Evolutionary conservation across 805 yeast genomes (phyloP).

Genomic region (Naumovozyma castellii): DNA sequence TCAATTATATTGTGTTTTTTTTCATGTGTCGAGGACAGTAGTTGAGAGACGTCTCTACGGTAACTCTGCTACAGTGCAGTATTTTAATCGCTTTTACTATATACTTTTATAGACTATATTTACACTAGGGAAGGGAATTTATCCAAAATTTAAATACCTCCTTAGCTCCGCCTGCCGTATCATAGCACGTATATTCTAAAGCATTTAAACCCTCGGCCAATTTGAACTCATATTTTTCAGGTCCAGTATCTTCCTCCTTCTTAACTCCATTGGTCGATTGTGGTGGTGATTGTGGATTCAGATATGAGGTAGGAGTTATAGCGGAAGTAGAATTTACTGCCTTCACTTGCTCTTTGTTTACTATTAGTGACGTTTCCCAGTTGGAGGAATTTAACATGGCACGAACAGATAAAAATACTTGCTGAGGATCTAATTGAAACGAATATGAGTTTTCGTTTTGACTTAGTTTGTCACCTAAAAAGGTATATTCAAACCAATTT

Average conservation of each 20-base stretch:
- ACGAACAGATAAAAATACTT: conserved; percentile 21
- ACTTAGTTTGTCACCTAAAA: conserved; percentile 18
- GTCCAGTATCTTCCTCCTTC: background rate
- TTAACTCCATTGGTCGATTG: background rate
- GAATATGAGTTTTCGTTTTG: conserved; percentile 24
- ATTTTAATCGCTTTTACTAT: no score
- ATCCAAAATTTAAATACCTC: conserved; percentile 27
- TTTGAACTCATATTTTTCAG: conserved; percentile 22
- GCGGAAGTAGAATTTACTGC: background rate
- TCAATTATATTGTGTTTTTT: background rate
- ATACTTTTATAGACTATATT: no score
- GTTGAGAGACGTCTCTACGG: no score
- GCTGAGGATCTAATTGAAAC: conserved; percentile 24
- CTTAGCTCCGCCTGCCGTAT: conserved; percentile 4
- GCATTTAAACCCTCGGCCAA: conserved; percentile 26
- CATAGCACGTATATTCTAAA: conserved; percentile 20
- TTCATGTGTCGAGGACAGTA: background rate
- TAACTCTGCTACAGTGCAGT: no score
- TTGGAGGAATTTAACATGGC: conserved; percentile 11
- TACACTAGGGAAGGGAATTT: conserved; percentile 25
- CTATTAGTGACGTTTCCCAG: conserved; percentile 6
- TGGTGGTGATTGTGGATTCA: conserved; percentile 1
- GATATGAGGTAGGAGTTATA: background rate
- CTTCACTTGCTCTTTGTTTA: conserved; percentile 20
- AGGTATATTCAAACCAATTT: conserved; percentile 26